phyloP scores from a whole-genome alignment of 163 green algal species.

The Picocystis sp. region DNA sequence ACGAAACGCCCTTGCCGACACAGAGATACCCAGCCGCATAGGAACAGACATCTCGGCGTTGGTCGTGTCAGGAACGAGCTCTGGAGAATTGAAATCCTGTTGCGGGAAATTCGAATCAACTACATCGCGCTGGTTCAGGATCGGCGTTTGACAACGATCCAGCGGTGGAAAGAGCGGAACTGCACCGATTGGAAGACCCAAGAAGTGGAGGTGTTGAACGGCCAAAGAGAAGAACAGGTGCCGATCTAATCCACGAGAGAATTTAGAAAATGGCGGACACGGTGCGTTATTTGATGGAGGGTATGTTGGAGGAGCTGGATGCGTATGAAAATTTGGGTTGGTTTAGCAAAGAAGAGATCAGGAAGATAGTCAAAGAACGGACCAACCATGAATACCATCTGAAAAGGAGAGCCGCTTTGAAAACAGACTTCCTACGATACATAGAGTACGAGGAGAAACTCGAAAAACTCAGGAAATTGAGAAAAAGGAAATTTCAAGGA shows the following conservation, averaged over 20 bases:
- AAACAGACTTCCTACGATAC: conserved; percentile 53
- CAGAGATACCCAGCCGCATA: too few species aligned
- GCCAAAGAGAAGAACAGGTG: neutral
- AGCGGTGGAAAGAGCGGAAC: too few species aligned
- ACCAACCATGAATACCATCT: conserved; percentile 73
- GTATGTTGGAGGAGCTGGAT: conserved; percentile 90
- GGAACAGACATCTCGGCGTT: too few species aligned
- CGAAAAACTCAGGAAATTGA: conserved; percentile 47
- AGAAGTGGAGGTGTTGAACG: neutral
- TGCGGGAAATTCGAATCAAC: too few species aligned
- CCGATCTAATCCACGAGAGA: neutral
- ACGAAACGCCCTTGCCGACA: too few species aligned
- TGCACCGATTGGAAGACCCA: too few species aligned
- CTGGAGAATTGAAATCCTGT: too few species aligned
- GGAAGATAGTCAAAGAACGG: conserved; percentile 50
- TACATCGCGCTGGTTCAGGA: too few species aligned
- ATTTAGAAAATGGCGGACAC: conserved; percentile 48
- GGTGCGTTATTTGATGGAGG: conserved; percentile 71
- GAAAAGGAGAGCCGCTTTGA: conserved; percentile 42
- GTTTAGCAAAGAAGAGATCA: conserved; percentile 60
- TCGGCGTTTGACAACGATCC: too few species aligned
- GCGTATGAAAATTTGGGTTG: conserved; percentile 66
- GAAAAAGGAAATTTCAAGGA: conserved; percentile 24
- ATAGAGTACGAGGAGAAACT: conserved; percentile 64
- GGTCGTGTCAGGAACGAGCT: too few species aligned